Base-by-base conservation (phyloP, 345 rosid species). In the Citrus inodora region DNA sequence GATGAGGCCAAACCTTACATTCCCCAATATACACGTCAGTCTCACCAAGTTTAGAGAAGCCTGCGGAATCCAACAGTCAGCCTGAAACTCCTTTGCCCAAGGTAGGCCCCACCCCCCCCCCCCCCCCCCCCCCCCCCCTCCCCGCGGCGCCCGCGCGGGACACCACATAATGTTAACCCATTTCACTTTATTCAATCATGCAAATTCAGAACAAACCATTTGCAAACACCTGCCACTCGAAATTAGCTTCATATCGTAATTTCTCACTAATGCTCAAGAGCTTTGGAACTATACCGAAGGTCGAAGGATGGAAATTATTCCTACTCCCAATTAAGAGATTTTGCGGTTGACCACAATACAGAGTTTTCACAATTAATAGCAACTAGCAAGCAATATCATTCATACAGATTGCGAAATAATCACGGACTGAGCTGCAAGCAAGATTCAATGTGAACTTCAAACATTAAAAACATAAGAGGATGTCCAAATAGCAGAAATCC, bases 141-240 rank as follows among this genome's bases (percentile, higher is more conserved):
- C n/a, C n/a, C n/a, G n/a, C n/a, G n/a, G n/a, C n/a, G n/a, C n/a
- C n/a, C n/a, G n/a, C n/a, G n/a, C 0, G 6, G 69, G 42, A 65
- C 0, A 65, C 22, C 40, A 22, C 40, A 22, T 58, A 28, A 21
- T 65, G 0, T 51, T 40, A 22, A 69, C 75, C 70, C 28, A 66
- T 35, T 9, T 65, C 78, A 75, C 60, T 59, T 56, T 79, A 71
- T 82, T 74, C 78, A 78, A 63, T 76, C 40, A 68, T 1, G 46
- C 61, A 30, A 28, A 7, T 38, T 17, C 24, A 16, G 21, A 40
- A 68, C 21, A 32, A 55, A 30, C 10, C 27, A 32, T 71, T 37
- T 4, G 6, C n/a, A 6, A 10, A 16, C 32, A 27, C 40, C 7
- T 2, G 17, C 11, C 35, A 1, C 24, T 42, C 17, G 1, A 14